These are phyloP conservation scores for Penicillium bialowiezense DNA, from an alignment of 495 filamentous ascomycete species.

Conservation along the genomic window DNA sequence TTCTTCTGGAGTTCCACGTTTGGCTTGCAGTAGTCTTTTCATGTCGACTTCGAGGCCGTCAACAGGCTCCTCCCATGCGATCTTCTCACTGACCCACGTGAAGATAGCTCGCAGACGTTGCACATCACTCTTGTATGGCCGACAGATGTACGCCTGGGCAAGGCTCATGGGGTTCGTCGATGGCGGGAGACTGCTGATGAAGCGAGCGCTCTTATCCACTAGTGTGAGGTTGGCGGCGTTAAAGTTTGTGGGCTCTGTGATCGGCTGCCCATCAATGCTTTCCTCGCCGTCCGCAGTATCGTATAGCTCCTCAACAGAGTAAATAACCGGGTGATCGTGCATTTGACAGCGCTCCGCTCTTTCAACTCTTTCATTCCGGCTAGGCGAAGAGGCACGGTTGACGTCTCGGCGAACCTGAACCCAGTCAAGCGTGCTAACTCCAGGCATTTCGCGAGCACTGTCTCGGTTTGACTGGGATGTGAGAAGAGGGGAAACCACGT, in stretches of 20 bases:
- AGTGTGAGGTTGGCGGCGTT: conserved; percentile 70
- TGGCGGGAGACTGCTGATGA: conserved; percentile 84
- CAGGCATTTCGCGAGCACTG: conserved; percentile 62
- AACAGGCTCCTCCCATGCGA: conserved; percentile 94
- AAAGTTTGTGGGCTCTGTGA: conserved; percentile 83
- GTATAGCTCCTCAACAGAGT: conserved; percentile 82
- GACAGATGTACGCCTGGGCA: conserved; percentile 88
- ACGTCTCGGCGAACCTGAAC: conserved; percentile 93
- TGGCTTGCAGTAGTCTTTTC: conserved; percentile 75
- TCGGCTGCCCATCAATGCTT: conserved; percentile 76
- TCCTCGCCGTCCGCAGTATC: conserved; percentile 89
- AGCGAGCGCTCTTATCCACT: conserved; percentile 94
- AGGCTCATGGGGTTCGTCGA: conserved; percentile 80
- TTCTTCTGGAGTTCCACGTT: conserved; percentile 84
- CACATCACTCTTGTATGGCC: conserved; percentile 92
- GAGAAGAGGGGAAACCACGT: conserved; percentile 33
- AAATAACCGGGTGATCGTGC: conserved; percentile 84
- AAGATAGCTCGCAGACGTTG: conserved; percentile 92
- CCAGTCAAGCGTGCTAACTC: conserved; percentile 71
- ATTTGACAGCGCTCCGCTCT: conserved; percentile 91
- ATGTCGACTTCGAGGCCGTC: conserved; percentile 74
- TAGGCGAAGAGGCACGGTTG: conserved; percentile 89
- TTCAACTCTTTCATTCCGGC: conserved; percentile 80
- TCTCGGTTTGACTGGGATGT: conserved; percentile 37
- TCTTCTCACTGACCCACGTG: conserved; percentile 92